Evolutionary conservation across 768 basidiomycete genomes (phyloP), one percentile per base, ranked within the genome.

Genomic region (Pleurotus sapidus): DNA sequence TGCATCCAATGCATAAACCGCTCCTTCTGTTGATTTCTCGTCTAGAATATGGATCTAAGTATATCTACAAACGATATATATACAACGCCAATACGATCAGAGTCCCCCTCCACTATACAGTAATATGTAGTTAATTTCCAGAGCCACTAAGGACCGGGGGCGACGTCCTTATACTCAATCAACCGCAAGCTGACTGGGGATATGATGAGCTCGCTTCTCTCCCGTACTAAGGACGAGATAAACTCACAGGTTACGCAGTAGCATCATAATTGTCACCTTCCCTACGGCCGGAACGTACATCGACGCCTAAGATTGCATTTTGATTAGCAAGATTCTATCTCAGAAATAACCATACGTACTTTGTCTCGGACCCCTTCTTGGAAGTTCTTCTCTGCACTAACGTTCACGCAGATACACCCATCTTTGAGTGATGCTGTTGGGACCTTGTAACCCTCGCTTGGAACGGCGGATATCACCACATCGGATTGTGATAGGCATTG

Each of bases 261-360:
- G 81, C 93, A 99, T 96, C 67, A 95, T 76, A 62, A 98, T 97
- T 1, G 97, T 99, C 57, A 97, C 91, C 74, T 96, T 97, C 17
- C 97, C 97, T n/a, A 99, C 93, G 4, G 93, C 88, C 7, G 96
- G 95, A 61, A 98, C 80, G 70, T 98, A 98, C 58, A 99, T 77
- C 12, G 94, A 93, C 9, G 95, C 95, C 95, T 94, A 57, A 0
- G 57, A 55, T 25, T 46, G 20, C 39, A 45, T 34, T 56, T 43
- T 42, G 27, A 53, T 34, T 46, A 50, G 8, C 23, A 14, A 34
- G 25, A 24, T 23, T 17, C 51, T 12, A n/a, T n/a, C 46, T 25
- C 59, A 49, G 25, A 30, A 37, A 27, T 17, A 47, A 27, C 18
- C 47, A 51, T 39, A 64, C 78, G 55, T 63, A 93, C 95, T 83